Evolutionary conservation across 148 eudicot species (phyloP).

Genomic region (Amaranthus palmeri): DNA sequence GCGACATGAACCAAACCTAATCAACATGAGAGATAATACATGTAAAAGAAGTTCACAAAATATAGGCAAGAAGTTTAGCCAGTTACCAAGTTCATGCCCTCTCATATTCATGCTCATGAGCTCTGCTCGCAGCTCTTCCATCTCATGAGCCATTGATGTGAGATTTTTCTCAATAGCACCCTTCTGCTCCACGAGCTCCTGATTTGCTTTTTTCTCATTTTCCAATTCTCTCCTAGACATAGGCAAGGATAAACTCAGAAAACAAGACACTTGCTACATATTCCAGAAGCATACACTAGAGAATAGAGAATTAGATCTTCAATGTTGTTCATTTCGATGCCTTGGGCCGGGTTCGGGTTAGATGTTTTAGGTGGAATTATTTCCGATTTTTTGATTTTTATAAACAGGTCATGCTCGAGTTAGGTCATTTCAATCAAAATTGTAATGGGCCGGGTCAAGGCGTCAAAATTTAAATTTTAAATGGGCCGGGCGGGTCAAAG

Average conservation of each 20-base stretch:
- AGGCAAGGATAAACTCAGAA: background rate
- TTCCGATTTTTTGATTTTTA: no score
- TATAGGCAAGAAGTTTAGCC: slow-evolving; percentile 3
- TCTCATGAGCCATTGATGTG: slow-evolving; percentile 61
- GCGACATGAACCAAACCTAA: no score
- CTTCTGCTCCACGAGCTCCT: slow-evolving; percentile 58
- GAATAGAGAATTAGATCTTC: no score
- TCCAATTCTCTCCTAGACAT: slow-evolving; percentile 62
- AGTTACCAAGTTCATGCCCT: slow-evolving; percentile 40
- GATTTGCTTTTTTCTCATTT: slow-evolving; percentile 65
- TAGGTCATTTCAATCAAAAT: no score
- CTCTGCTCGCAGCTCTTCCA: slow-evolving; percentile 71
- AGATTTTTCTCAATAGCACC: slow-evolving; percentile 71
- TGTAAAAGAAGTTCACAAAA: background rate
- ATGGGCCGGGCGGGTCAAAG: no score
- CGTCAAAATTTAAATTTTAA: no score
- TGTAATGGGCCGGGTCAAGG: no score
- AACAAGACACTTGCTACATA: background rate
- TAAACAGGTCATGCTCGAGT: no score
- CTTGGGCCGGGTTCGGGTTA: no score
- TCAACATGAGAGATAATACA: background rate
- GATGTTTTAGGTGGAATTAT: no score
- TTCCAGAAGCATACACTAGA: no score
- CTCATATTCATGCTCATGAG: slow-evolving; percentile 47
- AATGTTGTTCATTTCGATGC: no score